phyloP scores from a whole-genome alignment of 140 eudicot genomes.

The Stevia rebaudiana region DNA sequence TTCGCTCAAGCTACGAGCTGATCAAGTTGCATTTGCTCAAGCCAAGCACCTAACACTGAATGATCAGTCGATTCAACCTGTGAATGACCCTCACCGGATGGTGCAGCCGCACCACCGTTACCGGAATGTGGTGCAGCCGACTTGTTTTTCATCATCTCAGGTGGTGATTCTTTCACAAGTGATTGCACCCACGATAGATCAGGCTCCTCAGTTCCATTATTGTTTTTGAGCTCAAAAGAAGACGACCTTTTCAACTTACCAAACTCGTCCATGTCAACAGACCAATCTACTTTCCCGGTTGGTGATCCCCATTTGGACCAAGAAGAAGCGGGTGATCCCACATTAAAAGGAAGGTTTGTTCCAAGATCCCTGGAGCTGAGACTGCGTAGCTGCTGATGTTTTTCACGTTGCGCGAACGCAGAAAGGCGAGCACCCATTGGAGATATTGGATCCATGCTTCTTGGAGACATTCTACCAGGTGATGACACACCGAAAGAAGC shows the following conservation, averaged over 20 bases:
- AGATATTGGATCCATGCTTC: constrained; percentile 70
- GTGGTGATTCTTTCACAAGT: constrained; percentile 90
- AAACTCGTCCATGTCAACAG: constrained; percentile 40
- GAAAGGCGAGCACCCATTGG: constrained; percentile 69
- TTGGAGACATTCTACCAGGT: constrained; percentile 79
- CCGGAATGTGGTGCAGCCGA: constrained; percentile 32
- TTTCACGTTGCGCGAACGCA: constrained; percentile 55
- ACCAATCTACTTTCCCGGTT: constrained; percentile 74
- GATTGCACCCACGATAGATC: constrained; percentile 95
- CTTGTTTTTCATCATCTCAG: constrained; percentile 78
- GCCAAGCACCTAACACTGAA: constrained; percentile 91
- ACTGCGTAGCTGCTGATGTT: constrained; percentile 70
- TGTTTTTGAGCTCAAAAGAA: constrained; percentile 39
- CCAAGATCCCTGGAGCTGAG: constrained; percentile 81
- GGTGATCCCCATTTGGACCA: constrained; percentile 81
- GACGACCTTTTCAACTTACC: constrained; percentile 43
- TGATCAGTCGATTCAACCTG: constrained; percentile 56
- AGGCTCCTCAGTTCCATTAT: constrained; percentile 56
- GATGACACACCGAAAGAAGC: constrained; percentile 53
- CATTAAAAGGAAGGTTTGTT: constrained; percentile 27
- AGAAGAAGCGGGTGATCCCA: constrained; percentile 45
- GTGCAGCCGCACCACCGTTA: constrained; percentile 21
- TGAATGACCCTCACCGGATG: constrained; percentile 71
- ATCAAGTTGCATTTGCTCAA: constrained; percentile 97
- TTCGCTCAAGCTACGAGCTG: constrained; percentile 66